phyloP scores from a whole-genome alignment of 1,139 yeast genomes.

The Kodamaea sp. region DNA sequence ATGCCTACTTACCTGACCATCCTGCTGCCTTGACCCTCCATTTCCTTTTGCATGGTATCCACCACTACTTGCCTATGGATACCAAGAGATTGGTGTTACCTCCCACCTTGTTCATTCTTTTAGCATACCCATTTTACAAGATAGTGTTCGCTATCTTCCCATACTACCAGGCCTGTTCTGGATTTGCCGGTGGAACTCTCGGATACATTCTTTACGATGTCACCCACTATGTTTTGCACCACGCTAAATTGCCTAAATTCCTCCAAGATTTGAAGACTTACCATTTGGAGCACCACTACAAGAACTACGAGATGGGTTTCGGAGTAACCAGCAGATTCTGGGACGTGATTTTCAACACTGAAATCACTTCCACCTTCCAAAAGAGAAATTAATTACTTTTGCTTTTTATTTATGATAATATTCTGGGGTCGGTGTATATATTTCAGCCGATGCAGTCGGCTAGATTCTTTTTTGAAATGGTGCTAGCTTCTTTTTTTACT shows the following conservation, averaged over 20 bases:
- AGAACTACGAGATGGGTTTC: conserved; percentile 92
- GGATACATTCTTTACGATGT: conserved; percentile 92
- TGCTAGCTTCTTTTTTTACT: too few species aligned
- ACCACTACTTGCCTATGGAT: conserved; percentile 98
- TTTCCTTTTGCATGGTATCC: conserved; percentile 91
- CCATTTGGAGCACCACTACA: conserved; percentile 96
- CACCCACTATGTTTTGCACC: conserved; percentile 86
- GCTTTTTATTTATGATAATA: conserved; percentile 2
- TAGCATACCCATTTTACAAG: conserved; percentile 47
- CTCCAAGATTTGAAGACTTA: conserved; percentile 80
- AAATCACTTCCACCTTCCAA: conserved; percentile 38
- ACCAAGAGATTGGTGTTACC: conserved; percentile 91
- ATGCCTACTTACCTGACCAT: conserved; percentile 79
- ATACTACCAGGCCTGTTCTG: conserved; percentile 50
- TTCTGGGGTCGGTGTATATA: too few species aligned
- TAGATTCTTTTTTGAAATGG: too few species aligned
- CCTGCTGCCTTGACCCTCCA: conserved; percentile 75
- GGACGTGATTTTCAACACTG: conserved; percentile 89
- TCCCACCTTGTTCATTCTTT: conserved; percentile 68
- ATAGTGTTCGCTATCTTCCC: conserved; percentile 43
- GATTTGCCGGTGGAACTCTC: conserved; percentile 90
- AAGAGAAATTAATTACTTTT: conserved; percentile 26
- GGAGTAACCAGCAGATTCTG: conserved; percentile 94
- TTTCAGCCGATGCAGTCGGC: too few species aligned
- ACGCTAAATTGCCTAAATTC: conserved; percentile 72